These are phyloP conservation scores for Blumeriella jaapii DNA, from an alignment of 2,329 filamentous ascomycete species.

Conservation along the genomic window DNA sequence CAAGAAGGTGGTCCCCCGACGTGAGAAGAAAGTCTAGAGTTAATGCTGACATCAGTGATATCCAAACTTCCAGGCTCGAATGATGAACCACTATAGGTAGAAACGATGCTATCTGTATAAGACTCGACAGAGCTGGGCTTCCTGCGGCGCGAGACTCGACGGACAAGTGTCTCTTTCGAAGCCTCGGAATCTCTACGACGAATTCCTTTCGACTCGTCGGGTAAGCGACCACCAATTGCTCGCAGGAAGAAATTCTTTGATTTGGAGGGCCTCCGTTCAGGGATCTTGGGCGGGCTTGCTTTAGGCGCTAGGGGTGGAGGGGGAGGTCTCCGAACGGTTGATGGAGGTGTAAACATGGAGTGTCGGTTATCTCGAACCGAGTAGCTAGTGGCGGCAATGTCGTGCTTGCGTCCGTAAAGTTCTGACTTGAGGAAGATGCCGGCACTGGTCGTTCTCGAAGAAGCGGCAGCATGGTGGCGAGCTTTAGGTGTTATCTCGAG, in stretches of 20 bases:
- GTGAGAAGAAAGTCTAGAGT: slow-evolving; percentile 14
- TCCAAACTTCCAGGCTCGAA: slow-evolving; percentile 11
- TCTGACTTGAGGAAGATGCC: slow-evolving; percentile 22
- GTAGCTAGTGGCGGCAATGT: slow-evolving; percentile 13
- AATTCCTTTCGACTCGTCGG: slow-evolving; percentile 9
- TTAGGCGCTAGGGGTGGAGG: too few species aligned
- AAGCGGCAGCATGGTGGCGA: slow-evolving; percentile 1
- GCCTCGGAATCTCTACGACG: slow-evolving; percentile 6
- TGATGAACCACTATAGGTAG: slow-evolving; percentile 4
- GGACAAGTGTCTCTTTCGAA: slow-evolving; percentile 17
- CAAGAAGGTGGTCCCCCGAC: slow-evolving; percentile 1
- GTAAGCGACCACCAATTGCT: slow-evolving; percentile 16
- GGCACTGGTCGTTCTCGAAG: slow-evolving; percentile 18
- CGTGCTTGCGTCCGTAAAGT: slow-evolving; percentile 10
- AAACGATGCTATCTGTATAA: slow-evolving; percentile 5
- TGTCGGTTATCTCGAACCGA: slow-evolving; percentile 13
- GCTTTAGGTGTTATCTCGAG: slow-evolving; percentile 23
- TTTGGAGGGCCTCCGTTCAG: slow-evolving; percentile 19
- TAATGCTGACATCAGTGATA: slow-evolving; percentile 13
- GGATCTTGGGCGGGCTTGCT: slow-evolving; percentile 11
- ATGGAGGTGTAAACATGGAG: slow-evolving; percentile 4
- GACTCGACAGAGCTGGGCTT: slow-evolving; percentile 7
- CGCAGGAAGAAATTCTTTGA: slow-evolving; percentile 25
- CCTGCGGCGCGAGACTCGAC: slow-evolving; percentile 18
- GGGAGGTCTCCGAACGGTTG: slow-evolving; percentile 1